These are phyloP conservation scores for Acanthamoeba royreba DNA, from an alignment of 208 protist species.

Conservation along the genomic window DNA sequence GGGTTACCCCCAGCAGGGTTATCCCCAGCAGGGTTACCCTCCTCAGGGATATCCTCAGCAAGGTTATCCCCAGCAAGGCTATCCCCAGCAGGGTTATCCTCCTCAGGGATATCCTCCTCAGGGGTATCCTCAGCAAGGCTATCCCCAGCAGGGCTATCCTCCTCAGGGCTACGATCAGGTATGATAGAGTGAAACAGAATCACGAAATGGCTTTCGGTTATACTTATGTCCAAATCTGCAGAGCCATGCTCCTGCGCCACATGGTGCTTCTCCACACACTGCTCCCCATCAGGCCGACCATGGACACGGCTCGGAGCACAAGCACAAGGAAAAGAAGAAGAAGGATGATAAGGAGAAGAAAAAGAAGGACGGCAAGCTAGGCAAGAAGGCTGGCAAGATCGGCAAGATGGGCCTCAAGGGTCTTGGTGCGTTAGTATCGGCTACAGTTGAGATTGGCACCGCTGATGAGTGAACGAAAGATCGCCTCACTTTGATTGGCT, in stretches of 20 bases:
- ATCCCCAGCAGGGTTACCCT: not conserved
- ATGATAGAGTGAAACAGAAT: not conserved
- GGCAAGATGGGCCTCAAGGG: not conserved
- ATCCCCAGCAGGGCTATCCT: too few species aligned
- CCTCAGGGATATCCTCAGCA: not conserved
- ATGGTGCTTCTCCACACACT: too few species aligned
- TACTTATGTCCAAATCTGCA: too few species aligned
- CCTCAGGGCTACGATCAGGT: not conserved
- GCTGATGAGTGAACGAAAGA: too few species aligned
- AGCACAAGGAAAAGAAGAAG: not conserved
- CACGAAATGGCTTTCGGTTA: too few species aligned
- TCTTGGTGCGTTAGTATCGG: too few species aligned
- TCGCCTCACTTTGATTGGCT: too few species aligned
- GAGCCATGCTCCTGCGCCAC: too few species aligned
- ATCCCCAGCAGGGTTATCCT: not conserved
- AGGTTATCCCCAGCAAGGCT: not conserved
- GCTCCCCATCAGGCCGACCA: too few species aligned
- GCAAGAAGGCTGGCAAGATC: not conserved
- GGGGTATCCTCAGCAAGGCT: too few species aligned
- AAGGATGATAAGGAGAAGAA: not conserved
- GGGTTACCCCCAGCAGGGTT: not conserved
- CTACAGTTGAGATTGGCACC: too few species aligned
- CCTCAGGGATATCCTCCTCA: too few species aligned
- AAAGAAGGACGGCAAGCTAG: not conserved
- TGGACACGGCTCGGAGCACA: not conserved